Base-by-base conservation (phyloP, 176 grass and related monocot genomes). In the Stipa capillata region DNA sequence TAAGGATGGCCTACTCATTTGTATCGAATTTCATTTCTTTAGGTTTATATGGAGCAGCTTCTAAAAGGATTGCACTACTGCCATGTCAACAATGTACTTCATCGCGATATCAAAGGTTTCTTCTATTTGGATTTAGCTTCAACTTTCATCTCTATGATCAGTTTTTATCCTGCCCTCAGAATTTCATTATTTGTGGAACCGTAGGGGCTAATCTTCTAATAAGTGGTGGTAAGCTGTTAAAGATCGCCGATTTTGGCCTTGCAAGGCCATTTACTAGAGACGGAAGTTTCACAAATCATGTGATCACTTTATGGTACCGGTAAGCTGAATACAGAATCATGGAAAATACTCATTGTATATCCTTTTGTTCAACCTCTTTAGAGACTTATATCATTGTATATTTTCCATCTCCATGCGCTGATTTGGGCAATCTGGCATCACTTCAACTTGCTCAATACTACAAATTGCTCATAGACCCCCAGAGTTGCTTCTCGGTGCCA, bases 301-400 rank as follows among this genome's bases (percentile, higher is more conserved):
- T 93, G 4, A 93, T 93, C 74, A 93, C 91, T 72, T 85, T 93
- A 64, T 93, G 87, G 91, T 93, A 93, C 57, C 85, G 91, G 91
- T 93, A 80, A 77, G 74, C 73, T 10, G 36, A 66, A 69, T 61
- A 28, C 50, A 73, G 31, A 57, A 18, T 59, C n/a, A 15, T 44
- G 29, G 32, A 67, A 39, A 44, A 34, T 49, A 31, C 52, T 32
- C 17, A 37, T 56, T 37, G 52, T 34, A 63, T 48, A 40, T 34
- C 62, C 27, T 56, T 59, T 67, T 79, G 4, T 12, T 8, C 59
- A 56, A 57, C 49, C 3, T 47, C 44, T 63, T 69, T 41, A 45
- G 35, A n/a, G 25, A 53, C 21, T 50, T 77, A 72, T 73, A 56
- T 65, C 48, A 34, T 58, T 64, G 54, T 34, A n/a, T n/a, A n/a